Percentiles rank a stretch among this genome's conserved stretches.
These are phyloP conservation scores for Botrytis paeoniae DNA, from an alignment of 2,329 filamentous ascomycete genomes.

Conservation along the genomic window DNA sequence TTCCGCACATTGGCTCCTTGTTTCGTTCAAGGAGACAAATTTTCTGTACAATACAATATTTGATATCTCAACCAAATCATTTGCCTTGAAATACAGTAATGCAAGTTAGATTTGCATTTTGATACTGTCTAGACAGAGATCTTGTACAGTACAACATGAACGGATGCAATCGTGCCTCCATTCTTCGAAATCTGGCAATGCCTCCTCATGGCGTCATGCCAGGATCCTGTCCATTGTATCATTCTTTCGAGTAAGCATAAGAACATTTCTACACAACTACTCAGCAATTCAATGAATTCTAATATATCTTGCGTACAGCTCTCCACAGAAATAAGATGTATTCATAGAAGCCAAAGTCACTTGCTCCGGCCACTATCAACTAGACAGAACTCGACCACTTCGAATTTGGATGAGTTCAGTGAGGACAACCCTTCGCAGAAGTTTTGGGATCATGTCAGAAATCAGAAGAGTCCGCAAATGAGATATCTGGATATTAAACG, in stretches of 20 bases:
- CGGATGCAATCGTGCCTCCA: slow-evolving; percentile 38
- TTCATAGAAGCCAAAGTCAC: neutral
- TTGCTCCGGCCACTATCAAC: neutral
- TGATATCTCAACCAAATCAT: neutral
- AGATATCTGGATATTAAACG: neutral
- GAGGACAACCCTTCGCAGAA: neutral
- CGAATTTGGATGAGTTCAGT: neutral
- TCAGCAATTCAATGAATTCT: neutral
- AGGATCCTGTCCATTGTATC: neutral
- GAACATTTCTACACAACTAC: neutral
- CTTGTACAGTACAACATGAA: slow-evolving; percentile 25
- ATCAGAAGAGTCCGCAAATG: neutral
- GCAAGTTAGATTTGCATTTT: slow-evolving; percentile 3
- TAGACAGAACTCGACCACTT: neutral
- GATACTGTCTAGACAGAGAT: slow-evolving; percentile 3
- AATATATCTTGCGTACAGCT: slow-evolving; percentile 1
- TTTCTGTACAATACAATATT: too few species aligned
- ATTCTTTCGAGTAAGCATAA: neutral
- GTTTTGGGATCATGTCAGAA: neutral
- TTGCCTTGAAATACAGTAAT: neutral
- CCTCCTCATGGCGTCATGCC: slow-evolving; percentile 22
- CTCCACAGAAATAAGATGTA: neutral
- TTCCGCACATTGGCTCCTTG: neutral
- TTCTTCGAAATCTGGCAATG: slow-evolving; percentile 32
- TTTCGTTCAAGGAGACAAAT: neutral